Evolutionary conservation across 352 stramenopile genomes (phyloP).

Genomic region (Lagenidium sp.): DNA sequence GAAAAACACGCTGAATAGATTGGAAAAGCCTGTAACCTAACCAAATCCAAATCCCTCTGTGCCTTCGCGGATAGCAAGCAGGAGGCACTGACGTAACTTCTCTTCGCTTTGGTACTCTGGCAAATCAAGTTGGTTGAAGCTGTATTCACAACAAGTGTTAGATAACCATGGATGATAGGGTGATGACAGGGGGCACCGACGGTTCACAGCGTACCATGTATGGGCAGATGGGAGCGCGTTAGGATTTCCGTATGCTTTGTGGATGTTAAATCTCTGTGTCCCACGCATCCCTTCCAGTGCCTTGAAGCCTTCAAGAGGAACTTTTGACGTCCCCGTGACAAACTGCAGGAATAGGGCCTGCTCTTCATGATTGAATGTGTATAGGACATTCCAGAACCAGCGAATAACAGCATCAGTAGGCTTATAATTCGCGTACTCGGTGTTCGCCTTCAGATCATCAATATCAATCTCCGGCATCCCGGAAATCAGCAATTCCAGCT

Average conservation of each 20-base stretch:
- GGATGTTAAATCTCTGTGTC: slow-evolving; percentile 99
- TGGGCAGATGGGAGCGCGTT: slow-evolving; percentile 89
- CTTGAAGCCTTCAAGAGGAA: slow-evolving; percentile 97
- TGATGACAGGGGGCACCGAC: no score
- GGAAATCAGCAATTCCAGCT: slow-evolving; percentile 90
- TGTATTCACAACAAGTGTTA: slow-evolving; percentile 18
- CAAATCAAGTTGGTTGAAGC: slow-evolving; percentile 99
- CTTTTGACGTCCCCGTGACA: slow-evolving; percentile 88
- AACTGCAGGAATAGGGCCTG: slow-evolving; percentile 91
- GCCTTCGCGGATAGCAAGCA: slow-evolving; percentile 97
- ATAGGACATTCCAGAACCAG: slow-evolving; percentile 93
- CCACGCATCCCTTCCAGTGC: slow-evolving; percentile 98
- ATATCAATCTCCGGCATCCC: slow-evolving; percentile 93
- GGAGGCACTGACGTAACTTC: slow-evolving; percentile 94
- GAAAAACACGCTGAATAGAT: no score
- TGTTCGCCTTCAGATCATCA: slow-evolving; percentile 90
- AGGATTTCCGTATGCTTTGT: slow-evolving; percentile 93
- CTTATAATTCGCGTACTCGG: slow-evolving; percentile 91
- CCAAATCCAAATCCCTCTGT: slow-evolving; percentile 97
- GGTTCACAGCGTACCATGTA: slow-evolving; percentile 94
- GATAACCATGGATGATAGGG: no score
- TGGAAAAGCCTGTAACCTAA: no score
- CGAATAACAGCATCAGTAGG: slow-evolving; percentile 84
- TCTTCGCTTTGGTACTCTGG: slow-evolving; percentile 97
- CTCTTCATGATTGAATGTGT: slow-evolving; percentile 88